These are phyloP conservation scores for Vitrella brassicaformis DNA, from an alignment of 73 alveolate genomes.

Conservation along the genomic window DNA sequence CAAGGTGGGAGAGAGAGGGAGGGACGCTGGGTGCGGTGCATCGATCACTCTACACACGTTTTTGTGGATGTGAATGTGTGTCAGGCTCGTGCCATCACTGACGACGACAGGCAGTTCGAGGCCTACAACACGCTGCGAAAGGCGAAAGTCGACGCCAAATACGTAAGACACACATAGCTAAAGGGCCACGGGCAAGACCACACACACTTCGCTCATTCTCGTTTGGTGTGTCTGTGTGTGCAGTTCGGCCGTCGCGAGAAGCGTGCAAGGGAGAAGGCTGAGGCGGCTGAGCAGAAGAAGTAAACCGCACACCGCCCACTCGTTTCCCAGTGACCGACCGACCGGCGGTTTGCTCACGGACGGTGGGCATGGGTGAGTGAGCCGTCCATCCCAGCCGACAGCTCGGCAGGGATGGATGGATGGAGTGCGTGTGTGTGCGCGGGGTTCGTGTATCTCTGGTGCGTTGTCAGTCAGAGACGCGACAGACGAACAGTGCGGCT, in stretches of 20 bases:
- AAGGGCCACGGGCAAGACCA: slow-evolving; percentile 1
- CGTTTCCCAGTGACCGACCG: too few species aligned
- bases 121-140: background rate
- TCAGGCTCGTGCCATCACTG: slow-evolving; percentile 33
- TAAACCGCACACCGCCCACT: too few species aligned
- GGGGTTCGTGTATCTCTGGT: too few species aligned
- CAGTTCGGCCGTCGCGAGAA: too few species aligned
- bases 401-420: too few species aligned
- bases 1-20: background rate
- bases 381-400: too few species aligned
- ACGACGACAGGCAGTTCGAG: slow-evolving; percentile 22
- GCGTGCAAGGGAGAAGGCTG: too few species aligned
- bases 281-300: slow-evolving; percentile 21
- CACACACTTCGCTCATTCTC: slow-evolving; percentile 16
- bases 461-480: too few species aligned
- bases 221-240: slow-evolving; percentile 16
- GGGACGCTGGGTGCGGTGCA: background rate
- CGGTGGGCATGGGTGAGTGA: too few species aligned
- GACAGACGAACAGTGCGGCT: too few species aligned
- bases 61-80: slow-evolving; percentile 2
- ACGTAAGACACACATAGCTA: background rate
- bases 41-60: background rate
- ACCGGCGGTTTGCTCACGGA: too few species aligned
- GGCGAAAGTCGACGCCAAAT: background rate
- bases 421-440: too few species aligned